Base-by-base conservation (phyloP, 192 early-diverging fungal genomes). In the Gamsiella multidivaricata region DNA sequence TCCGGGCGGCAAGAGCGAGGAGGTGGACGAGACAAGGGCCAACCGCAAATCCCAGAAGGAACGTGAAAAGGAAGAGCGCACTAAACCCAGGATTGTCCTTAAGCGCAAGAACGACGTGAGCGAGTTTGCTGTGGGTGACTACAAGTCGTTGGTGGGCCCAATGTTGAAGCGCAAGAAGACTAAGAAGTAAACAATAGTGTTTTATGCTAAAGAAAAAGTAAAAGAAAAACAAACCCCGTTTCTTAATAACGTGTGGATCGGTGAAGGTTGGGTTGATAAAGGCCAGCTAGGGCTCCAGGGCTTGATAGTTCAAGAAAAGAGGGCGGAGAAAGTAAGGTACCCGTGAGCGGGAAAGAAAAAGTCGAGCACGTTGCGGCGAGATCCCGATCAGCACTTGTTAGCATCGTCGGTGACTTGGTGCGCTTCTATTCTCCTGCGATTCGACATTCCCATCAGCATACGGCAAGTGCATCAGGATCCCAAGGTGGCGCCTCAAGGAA, bases 61-160 rank as follows among this genome's bases (percentile, higher is more conserved):
- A 39, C 70, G 62, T 18, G 61, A 81, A 37, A 64, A 65, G 39
- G 56, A 75, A 33, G 65, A 81, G 37, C 64, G 70, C 31, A 33
- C 36, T 31, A 63, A 61, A 55, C 62, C 66, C 22, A 75, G 69
- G 66, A 75, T 78, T 68, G 60, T 68, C 15, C 33, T 76, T 64
- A 81, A 81, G 68, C 50, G 55, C 29, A 81, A 65, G 57, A 70
- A 70, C 51, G 71, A 81, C 28, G 53, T 81, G 60, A 81, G 72
- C 50, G 80, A 81, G 65, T 81, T 81, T 70, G 62, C 80, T 5
- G 58, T 75, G 34, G 80, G 80, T 33, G 68, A 75, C 50, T 81
- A 75, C 58, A 64, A 75, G 23, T 68, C 64, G 7, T 49, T 81
- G 33, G 68, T 81, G 34, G 71, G 80, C 5, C 80, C 80, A 3